A percentile compares a stretch with the other conserved stretches of the same genome.
Evolutionary conservation across 306 rosid species (phyloP).

Genomic region (Lathyrus tuberosus): DNA sequence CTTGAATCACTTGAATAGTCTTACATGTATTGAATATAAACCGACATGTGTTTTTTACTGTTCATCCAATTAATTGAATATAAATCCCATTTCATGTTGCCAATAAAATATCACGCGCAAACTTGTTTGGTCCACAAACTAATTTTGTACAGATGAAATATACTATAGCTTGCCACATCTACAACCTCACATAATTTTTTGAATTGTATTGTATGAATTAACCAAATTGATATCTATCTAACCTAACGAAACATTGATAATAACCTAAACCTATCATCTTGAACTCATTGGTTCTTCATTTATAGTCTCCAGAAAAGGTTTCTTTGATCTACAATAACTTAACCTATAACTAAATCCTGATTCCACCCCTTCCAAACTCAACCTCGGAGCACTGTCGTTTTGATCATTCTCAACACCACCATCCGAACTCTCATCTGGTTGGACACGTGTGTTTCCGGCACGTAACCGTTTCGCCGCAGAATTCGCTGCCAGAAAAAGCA

Average conservation of each 20-base stretch:
- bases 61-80: neutral
- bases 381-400: slow-evolving; percentile 40
- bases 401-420: neutral
- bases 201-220: neutral
- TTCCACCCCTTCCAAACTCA: slow-evolving; percentile 69
- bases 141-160: slow-evolving; percentile 27
- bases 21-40: no score
- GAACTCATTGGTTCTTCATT: slow-evolving; percentile 63
- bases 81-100: neutral
- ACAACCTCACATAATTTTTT: neutral
- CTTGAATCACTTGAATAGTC: no score
- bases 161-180: neutral
- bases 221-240: neutral
- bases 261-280: neutral
- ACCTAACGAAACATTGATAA: neutral
- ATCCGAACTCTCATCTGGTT: slow-evolving; percentile 36
- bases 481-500: slow-evolving; percentile 73
- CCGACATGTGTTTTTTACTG: no score
- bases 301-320: slow-evolving; percentile 84
- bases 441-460: slow-evolving; percentile 45
- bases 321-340: slow-evolving; percentile 71
- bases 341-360: slow-evolving; percentile 62
- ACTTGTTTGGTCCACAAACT: neutral
- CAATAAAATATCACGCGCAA: slow-evolving; percentile 13
- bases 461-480: slow-evolving; percentile 72